A percentile compares a stretch with the other conserved stretches of the same genome.
Conservation (phyloP, 768 basidiomycete species). For the Tylopilus intermedius region DNA sequence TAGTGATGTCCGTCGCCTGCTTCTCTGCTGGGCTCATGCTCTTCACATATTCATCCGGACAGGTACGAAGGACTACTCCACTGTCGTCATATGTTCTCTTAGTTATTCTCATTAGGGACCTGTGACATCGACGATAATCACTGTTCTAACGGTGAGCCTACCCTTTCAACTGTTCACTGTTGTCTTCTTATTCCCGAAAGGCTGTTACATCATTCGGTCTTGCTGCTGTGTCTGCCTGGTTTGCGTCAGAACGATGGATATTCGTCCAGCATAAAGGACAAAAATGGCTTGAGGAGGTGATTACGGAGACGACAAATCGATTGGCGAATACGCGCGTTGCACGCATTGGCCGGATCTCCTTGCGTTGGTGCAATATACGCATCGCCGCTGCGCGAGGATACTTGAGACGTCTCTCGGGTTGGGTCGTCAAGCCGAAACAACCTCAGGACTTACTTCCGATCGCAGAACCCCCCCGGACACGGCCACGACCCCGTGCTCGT, state of each 20-base stretch:
- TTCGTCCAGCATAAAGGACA: slow-evolving; percentile 45
- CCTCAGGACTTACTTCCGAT: slow-evolving; percentile 21
- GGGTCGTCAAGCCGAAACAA: slow-evolving; percentile 23
- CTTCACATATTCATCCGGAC: slow-evolving; percentile 69
- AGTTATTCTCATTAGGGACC: slow-evolving; percentile 38
- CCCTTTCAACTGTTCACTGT: background rate
- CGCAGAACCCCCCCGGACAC: slow-evolving; percentile 18
- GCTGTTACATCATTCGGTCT: slow-evolving; percentile 40
- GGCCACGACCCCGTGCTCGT: background rate
- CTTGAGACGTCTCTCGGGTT: slow-evolving; percentile 21
- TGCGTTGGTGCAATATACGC: slow-evolving; percentile 23
- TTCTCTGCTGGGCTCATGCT: slow-evolving; percentile 76
- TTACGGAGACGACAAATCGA: slow-evolving; percentile 23
- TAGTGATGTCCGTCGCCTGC: slow-evolving; percentile 78
- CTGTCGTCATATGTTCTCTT: slow-evolving; percentile 19
- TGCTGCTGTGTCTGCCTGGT: slow-evolving; percentile 51
- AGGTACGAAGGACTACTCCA: slow-evolving; percentile 40
- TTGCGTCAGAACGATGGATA: slow-evolving; percentile 47
- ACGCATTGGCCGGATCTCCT: slow-evolving; percentile 21
- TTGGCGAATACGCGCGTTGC: slow-evolving; percentile 26
- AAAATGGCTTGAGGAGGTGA: slow-evolving; percentile 49
- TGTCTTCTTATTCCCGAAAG: slow-evolving; percentile 9
- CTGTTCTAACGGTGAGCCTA: slow-evolving; percentile 57
- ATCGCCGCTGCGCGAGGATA: slow-evolving; percentile 17
- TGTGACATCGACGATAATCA: slow-evolving; percentile 66